Base-by-base conservation (phyloP, 768 basidiomycete species). In the Erythrobasidium yunnanense region DNA sequence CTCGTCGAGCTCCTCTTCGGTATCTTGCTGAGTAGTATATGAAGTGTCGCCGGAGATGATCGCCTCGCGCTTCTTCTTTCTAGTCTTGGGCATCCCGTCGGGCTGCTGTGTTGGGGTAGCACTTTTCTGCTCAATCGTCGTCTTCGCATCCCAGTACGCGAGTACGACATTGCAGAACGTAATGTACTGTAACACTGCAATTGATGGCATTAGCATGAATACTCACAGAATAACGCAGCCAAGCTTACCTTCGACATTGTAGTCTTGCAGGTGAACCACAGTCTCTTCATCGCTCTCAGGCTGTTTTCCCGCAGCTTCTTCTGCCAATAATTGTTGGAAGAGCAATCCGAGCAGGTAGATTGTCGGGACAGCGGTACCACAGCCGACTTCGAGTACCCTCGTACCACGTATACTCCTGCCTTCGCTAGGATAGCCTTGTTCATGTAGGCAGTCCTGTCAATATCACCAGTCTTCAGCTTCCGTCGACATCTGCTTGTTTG, bases 311-410 rank as follows among this genome's bases (percentile, higher is more conserved):
- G 18, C 69, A 54, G 6, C 13, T 57, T 68, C 71, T 75, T 35
- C 27, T 55, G 68, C 29, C 77, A 80, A 58, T 3, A 91, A 71
- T 49, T 81, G 76, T 4, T 81, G 79, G 0, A 96, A 79, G 62
- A 63, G 60, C 6, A 33, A 29, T 23, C 52, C 60, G 3, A 63
- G 49, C 27, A 93, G 77, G 69, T 83, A 88, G 8, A 88, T 76
- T 0, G 86, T 85, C 0, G 93, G 93, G 0, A 95, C 76, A 0
- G 86, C 87, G 0, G 93, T 96, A 20, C 93, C 93, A 74, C 93
- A 97, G 0, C 93, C 93, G 55, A 95, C 75, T 91, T 96, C 62
- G 1, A 38, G 27, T 17, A 20, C 3, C 17, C 15, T 35, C 11
- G 47, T 32, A 2, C 33, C 30, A 8, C n/a, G 18, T 1, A 38